Evolutionary conservation across 1,284 basidiomycete species (phyloP), one percentile per base, ranked within the genome.

Genomic region (Microbotryum intermedium): DNA sequence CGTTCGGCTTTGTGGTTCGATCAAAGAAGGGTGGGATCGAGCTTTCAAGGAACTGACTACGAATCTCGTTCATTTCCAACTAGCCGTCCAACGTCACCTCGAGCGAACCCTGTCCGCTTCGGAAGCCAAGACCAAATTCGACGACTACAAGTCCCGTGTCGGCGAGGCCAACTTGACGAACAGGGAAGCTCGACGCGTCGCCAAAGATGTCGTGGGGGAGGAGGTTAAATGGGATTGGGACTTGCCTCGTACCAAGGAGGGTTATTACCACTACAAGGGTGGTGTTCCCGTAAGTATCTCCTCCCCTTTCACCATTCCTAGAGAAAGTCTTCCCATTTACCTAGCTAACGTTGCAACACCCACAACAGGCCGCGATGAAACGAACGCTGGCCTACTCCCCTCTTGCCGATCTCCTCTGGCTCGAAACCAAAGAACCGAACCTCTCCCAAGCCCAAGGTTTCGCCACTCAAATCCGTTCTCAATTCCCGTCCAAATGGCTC

Each of bases 221-320:
- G 76, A 73, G 58, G 80, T 93, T 18, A 83, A 80, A 72, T 95
- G 91, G 90, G 84, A 90, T 74, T 91, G 88, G 82, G 90, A 94
- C 74, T 75, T 70, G 45, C 89, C 91, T 8, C 83, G 91, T 45
- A 95, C 91, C 3, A 82, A 86, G 49, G 91, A 95, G 76, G 91
- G 91, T 18, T 94, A 92, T 76, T 90, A 92, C 73, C 89, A 90
- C 75, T 90, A 85, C 73, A 84, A 84, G 26, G 84, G 88, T n/a
- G 90, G 91, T 43, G 77, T 90, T 52, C 83, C 84, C 67, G 82
- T 80, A 55, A 29, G 71, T 61, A n/a, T 9, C 49, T 59, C 6
- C 39, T 55, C 51, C 53, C 8, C 8, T 29, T 6, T 20, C 21
- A 16, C 9, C 20, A 26, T 49, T 20, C n/a, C 43, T 3, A 3